These are phyloP conservation scores for Echeveria elegans DNA, from an alignment of 164 flowering plant genomes.

Conservation along the genomic window DNA sequence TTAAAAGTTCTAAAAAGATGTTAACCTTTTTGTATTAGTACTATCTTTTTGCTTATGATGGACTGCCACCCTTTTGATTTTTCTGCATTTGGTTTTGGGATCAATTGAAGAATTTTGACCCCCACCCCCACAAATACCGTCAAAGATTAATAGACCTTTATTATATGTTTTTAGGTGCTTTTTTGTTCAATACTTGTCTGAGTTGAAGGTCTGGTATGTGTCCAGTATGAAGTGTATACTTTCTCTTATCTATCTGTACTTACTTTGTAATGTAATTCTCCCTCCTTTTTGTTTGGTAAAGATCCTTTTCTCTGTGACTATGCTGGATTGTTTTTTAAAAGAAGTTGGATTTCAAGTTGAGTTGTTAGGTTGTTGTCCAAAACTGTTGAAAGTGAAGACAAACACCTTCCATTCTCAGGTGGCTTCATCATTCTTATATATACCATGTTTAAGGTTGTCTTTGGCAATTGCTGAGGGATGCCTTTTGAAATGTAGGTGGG, in stretches of 20 bases:
- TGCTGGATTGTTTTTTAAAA: neutral
- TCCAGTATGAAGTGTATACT: neutral
- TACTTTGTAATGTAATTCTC: neutral
- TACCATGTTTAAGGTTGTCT: neutral
- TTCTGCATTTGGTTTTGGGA: neutral
- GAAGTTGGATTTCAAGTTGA: neutral
- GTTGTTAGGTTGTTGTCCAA: conserved; percentile 5
- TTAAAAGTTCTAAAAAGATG: neutral
- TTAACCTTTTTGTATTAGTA: neutral
- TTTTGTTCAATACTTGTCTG: neutral
- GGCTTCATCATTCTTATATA: neutral
- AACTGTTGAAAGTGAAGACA: neutral
- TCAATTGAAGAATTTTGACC: neutral
- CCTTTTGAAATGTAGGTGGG: neutral
- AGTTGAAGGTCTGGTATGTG: neutral
- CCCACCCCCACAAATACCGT: conserved; percentile 2
- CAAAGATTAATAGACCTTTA: neutral
- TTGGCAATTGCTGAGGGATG: neutral
- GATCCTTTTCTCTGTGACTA: neutral
- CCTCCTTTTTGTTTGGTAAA: neutral
- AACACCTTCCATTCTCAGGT: neutral
- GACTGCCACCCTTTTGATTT: neutral
- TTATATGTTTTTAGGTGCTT: neutral
- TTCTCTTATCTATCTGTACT: neutral
- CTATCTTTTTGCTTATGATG: neutral